phyloP scores from a whole-genome alignment of 140 eudicot species.

The Ambrosia hybrid region DNA sequence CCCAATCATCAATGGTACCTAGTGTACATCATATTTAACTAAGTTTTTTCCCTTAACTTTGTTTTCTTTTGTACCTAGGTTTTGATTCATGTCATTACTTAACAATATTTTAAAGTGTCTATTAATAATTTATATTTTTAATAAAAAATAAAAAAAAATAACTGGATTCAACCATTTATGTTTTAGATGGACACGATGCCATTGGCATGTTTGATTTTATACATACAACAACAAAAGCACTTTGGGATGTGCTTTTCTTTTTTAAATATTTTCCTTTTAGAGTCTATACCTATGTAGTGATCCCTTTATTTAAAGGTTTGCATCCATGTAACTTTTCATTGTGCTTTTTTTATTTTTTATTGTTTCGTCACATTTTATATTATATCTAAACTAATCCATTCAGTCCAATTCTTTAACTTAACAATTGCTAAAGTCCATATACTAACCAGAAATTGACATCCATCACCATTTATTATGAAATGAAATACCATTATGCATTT shows the following conservation, averaged over 20 bases:
- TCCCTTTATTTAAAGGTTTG: not conserved
- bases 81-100: not conserved
- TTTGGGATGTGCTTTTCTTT: not conserved
- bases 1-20: not conserved
- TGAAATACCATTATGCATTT: not conserved
- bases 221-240: slow-evolving; percentile 2
- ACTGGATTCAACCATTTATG: not conserved
- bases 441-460: not conserved
- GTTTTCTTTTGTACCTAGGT: not conserved
- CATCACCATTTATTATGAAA: not conserved
- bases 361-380: too few relatives aligned
- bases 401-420: not conserved
- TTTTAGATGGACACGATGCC: not conserved
- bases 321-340: too few relatives aligned
- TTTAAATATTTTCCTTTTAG: not conserved
- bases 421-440: too few relatives aligned
- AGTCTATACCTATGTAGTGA: not conserved
- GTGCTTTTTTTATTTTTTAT: not conserved
- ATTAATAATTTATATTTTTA: too few relatives aligned
- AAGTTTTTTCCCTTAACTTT: not conserved
- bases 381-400: not conserved
- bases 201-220: not conserved
- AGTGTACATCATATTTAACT: not conserved
- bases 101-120: not conserved
- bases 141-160: too few relatives aligned